Percentiles rank a stretch among this genome's conserved stretches.
Conservation (phyloP, 169 alveolate genomes). For the Cyclospora cayetanensis region DNA sequence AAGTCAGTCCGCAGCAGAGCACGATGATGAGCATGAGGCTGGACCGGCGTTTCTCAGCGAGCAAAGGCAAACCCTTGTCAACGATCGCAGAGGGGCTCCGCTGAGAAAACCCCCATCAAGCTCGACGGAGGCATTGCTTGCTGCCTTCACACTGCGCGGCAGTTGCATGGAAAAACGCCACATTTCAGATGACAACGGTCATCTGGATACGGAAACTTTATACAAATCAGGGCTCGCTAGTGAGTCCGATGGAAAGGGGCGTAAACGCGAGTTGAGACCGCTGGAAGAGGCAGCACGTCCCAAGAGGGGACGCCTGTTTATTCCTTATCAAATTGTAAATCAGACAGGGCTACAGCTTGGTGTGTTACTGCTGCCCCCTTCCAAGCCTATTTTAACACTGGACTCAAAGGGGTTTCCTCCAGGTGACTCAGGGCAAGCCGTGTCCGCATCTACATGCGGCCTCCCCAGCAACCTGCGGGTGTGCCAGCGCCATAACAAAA, state of each 20-base stretch:
- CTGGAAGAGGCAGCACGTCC: slow-evolving; percentile 14
- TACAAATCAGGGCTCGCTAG: neutral
- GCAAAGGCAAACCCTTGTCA: neutral
- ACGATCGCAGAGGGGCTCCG: neutral
- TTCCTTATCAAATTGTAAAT: slow-evolving; percentile 56
- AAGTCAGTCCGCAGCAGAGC: neutral
- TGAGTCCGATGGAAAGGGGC: neutral
- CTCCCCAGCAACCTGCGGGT: slow-evolving; percentile 21
- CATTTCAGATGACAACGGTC: neutral
- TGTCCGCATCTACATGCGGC: neutral
- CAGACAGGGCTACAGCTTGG: slow-evolving; percentile 67
- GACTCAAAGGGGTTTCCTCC: neutral
- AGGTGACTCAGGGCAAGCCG: neutral
- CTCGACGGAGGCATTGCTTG: neutral
- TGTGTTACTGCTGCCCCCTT: slow-evolving; percentile 8
- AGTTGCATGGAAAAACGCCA: neutral
- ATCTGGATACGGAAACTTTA: neutral
- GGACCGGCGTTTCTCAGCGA: neutral
- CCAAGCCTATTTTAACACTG: neutral
- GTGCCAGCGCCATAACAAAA: slow-evolving; percentile 43
- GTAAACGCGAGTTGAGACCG: neutral
- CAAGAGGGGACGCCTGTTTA: slow-evolving; percentile 27
- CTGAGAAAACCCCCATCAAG: slow-evolving; percentile 8
- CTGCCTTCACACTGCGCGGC: neutral
- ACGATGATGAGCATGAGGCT: neutral